Percentiles rank a stretch among this genome's conserved stretches.
Conservation (phyloP, 176 grass and related monocot species). For the Aegilops speltoides region DNA sequence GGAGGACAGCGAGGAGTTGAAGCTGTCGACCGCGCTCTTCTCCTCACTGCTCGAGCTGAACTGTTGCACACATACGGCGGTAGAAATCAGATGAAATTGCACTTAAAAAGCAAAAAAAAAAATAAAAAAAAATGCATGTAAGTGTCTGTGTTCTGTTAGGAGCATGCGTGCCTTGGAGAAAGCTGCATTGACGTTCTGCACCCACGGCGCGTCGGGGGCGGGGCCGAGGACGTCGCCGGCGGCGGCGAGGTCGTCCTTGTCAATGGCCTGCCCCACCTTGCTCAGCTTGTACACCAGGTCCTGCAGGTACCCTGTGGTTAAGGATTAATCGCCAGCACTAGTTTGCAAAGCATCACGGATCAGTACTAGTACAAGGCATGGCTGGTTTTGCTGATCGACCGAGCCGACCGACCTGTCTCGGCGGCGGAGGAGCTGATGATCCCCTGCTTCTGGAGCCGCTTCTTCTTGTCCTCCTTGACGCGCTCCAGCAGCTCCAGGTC, state of each 20-base stretch:
- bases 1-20: conserved; percentile 82
- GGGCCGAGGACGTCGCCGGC: conserved; percentile 65
- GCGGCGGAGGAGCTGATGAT: conserved; percentile 60
- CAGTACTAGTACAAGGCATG: neutral
- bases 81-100: neutral
- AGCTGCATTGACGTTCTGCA: conserved; percentile 74
- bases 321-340: neutral
- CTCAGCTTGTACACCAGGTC: conserved; percentile 87
- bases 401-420: conserved; percentile 70
- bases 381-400: neutral
- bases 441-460: conserved; percentile 75
- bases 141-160: too few relatives aligned
- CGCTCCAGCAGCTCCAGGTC: conserved; percentile 87
- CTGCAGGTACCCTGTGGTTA: conserved; percentile 83
- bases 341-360: too few relatives aligned
- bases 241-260: conserved; percentile 66
- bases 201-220: conserved; percentile 49
- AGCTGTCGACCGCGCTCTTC: conserved; percentile 54
- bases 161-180: conserved; percentile 58
- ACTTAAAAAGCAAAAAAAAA: too few relatives aligned
- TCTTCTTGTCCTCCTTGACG: conserved; percentile 83
- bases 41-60: conserved; percentile 78
- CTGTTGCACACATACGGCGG: conserved; percentile 21
- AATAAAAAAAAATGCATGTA: too few relatives aligned
- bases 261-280: conserved; percentile 95